A percentile compares a stretch with the other conserved stretches of the same genome.
Evolutionary conservation across 257 asterid genomes (phyloP).

Genomic region (Capsicum chinense): DNA sequence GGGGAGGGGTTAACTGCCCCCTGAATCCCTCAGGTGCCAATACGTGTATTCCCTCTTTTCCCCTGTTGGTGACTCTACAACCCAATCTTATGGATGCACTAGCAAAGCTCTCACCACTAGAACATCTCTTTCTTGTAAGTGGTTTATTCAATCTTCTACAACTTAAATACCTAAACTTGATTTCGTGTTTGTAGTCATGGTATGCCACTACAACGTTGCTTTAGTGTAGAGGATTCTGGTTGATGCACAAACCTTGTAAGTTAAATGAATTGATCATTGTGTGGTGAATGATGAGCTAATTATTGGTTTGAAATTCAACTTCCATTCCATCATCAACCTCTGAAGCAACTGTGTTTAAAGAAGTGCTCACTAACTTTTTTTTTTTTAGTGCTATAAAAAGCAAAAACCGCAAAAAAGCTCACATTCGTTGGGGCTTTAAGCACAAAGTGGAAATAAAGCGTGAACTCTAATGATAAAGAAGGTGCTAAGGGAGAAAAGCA

Average conservation of each 20-base stretch:
- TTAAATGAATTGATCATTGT: background rate
- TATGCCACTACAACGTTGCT: background rate
- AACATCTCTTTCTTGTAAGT: background rate
- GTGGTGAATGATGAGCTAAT: constrained; percentile 10
- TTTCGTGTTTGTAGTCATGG: background rate
- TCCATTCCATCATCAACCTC: background rate
- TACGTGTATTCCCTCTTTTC: background rate
- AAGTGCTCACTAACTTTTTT: background rate
- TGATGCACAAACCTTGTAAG: background rate
- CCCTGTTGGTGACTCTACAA: background rate
- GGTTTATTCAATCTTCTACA: background rate
- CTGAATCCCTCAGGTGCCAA: background rate
- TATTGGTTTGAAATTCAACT: background rate
- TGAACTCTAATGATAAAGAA: too few relatives aligned
- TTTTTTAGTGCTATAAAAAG: too few relatives aligned
- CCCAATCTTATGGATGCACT: background rate
- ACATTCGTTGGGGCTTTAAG: too few relatives aligned
- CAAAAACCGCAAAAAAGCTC: too few relatives aligned
- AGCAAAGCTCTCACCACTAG: background rate
- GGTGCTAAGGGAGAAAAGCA: too few relatives aligned
- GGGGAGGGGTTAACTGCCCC: background rate
- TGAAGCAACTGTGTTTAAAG: background rate
- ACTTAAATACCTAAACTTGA: background rate
- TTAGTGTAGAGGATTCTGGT: background rate
- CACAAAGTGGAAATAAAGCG: too few relatives aligned